A percentile compares a stretch with the other conserved stretches of the same genome.
These are phyloP conservation scores for Prunus padus DNA, from an alignment of 306 rosid genomes.

Conservation along the genomic window DNA sequence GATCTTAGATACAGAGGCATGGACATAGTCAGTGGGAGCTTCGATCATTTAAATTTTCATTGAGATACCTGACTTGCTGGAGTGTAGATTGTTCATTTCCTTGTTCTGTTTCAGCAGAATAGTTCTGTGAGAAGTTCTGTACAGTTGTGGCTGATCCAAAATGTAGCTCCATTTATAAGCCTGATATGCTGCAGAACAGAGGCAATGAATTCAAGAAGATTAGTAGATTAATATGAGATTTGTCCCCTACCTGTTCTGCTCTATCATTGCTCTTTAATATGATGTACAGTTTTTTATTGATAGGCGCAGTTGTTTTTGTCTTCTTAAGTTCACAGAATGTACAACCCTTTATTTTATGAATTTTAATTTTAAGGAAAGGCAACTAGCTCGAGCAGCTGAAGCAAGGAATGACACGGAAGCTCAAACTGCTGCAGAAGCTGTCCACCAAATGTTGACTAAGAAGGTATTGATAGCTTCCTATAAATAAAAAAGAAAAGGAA, in stretches of 20 bases:
- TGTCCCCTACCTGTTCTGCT: neutral
- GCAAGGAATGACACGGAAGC: constrained; percentile 9
- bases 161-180: no score
- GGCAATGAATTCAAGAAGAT: no score
- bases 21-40: no score
- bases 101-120: no score
- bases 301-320: neutral
- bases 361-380: constrained; percentile 11
- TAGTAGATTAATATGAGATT: neutral
- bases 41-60: no score
- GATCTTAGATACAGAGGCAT: no score
- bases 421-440: constrained; percentile 20
- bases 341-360: neutral
- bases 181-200: neutral
- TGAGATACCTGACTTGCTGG: no score
- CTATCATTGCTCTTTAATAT: neutral
- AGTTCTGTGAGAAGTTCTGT: no score
- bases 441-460: constrained; percentile 1
- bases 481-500: no score
- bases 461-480: constrained; percentile 4
- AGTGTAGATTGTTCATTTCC: no score
- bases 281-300: neutral
- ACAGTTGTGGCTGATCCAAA: no score
- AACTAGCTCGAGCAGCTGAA: constrained; percentile 7
- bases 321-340: neutral